phyloP scores from a whole-genome alignment of 208 protist genomes.

The Acanthamoeba lenticulata region DNA sequence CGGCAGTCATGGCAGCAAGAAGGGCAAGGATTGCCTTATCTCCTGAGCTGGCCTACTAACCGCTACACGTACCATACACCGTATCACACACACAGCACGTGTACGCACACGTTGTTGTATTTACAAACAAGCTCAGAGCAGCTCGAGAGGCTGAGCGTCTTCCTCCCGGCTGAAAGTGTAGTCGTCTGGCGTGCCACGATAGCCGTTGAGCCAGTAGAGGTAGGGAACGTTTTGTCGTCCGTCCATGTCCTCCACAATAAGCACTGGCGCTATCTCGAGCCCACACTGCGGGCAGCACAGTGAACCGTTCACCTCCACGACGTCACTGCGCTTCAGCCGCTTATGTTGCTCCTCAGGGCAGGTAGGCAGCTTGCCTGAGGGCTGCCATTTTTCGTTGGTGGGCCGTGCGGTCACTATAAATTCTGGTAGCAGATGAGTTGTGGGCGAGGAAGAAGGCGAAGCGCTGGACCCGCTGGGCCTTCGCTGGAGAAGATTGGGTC shows the following conservation, averaged over 20 bases:
- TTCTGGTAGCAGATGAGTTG: neutral
- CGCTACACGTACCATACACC: too few relatives aligned
- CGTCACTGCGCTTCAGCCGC: neutral
- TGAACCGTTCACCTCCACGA: neutral
- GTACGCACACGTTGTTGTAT: too few relatives aligned
- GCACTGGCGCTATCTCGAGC: neutral
- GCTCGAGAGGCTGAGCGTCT: neutral
- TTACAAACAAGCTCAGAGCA: too few relatives aligned
- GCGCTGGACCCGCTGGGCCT: neutral
- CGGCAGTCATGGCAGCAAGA: neutral
- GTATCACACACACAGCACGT: too few relatives aligned
- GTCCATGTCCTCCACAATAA: neutral
- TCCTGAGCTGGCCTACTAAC: conserved; percentile 5
- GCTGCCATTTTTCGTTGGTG: neutral
- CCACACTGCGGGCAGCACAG: neutral
- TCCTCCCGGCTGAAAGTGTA: neutral
- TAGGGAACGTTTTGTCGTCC: neutral
- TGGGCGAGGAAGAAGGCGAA: neutral
- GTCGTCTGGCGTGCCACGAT: neutral
- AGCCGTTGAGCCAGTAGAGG: neutral
- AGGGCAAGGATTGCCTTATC: conserved; percentile 42
- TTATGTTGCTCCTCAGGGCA: neutral
- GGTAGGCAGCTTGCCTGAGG: neutral
- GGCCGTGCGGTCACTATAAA: neutral
- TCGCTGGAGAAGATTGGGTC: neutral